Evolutionary conservation across 176 grass and related monocot species (phyloP).

Genomic region (Aechmea fasciata): DNA sequence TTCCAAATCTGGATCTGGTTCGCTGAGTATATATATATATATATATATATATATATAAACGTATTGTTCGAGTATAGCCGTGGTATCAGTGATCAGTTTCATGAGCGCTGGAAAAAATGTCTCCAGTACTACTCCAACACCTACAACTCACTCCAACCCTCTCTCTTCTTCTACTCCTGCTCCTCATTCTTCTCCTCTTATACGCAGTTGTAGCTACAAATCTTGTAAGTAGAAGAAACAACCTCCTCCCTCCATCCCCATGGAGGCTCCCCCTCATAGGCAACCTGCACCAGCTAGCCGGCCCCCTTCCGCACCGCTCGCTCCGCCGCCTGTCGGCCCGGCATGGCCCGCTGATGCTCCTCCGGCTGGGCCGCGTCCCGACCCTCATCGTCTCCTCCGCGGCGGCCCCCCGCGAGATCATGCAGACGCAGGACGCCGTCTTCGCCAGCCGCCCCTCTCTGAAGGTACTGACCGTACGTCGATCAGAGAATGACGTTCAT

Average conservation of each 20-base stretch:
- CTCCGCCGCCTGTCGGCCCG: conserved; percentile 19
- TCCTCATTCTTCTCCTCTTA: background rate
- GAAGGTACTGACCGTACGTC: background rate
- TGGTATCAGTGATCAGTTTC: too few relatives aligned
- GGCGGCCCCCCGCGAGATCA: conserved; percentile 46
- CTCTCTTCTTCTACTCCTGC: background rate
- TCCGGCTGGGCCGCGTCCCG: conserved; percentile 43
- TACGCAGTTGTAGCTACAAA: background rate
- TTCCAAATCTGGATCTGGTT: too few relatives aligned
- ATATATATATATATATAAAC: too few relatives aligned
- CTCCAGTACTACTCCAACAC: too few relatives aligned
- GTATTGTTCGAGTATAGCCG: too few relatives aligned
- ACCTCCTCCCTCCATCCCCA: conserved; percentile 24
- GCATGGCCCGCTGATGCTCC: conserved; percentile 44
- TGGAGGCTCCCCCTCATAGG: conserved; percentile 39
- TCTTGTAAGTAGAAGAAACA: background rate
- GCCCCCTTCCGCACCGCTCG: conserved; percentile 19
- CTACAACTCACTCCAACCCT: background rate
- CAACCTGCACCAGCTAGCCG: conserved; percentile 38
- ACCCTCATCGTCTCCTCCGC: conserved; percentile 35
- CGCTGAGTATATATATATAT: too few relatives aligned
- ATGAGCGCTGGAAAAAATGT: too few relatives aligned
- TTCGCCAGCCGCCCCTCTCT: conserved; percentile 34
- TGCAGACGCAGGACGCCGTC: conserved; percentile 38
- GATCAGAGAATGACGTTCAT: too few relatives aligned